Conservation (phyloP, 257 asterid genomes). For the Jasminum sambac region DNA sequence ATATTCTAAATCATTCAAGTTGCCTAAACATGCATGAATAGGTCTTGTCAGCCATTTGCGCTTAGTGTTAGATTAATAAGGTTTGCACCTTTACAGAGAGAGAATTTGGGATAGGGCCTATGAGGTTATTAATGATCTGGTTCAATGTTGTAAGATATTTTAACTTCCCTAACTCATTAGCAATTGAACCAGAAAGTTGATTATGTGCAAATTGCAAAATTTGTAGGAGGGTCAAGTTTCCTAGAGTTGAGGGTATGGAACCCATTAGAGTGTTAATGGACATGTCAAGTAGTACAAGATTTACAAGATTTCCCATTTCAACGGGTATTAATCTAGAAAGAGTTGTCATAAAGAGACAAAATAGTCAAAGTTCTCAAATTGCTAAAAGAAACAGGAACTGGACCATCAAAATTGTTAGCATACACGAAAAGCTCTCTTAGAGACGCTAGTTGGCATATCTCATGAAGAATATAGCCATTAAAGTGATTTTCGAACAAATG, state of each 20-base stretch:
- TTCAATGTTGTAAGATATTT: not conserved
- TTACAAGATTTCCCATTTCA: not conserved
- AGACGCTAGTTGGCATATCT: no score
- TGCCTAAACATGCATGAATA: not conserved
- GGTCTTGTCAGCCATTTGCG: not conserved
- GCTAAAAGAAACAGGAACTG: no score
- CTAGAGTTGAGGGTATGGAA: slow-evolving; percentile 15
- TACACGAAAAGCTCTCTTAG: no score
- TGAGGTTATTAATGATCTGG: not conserved
- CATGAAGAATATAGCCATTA: slow-evolving; percentile 6
- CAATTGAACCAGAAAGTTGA: slow-evolving; percentile 2
- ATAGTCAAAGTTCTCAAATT: not conserved
- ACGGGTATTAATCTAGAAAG: slow-evolving; percentile 14
- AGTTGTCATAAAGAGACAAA: not conserved
- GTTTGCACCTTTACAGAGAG: slow-evolving; percentile 23
- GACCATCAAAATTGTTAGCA: no score
- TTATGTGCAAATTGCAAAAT: not conserved
- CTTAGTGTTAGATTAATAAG: not conserved
- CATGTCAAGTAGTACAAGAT: no score
- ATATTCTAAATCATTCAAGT: not conserved
- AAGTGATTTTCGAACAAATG: not conserved
- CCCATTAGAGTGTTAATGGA: slow-evolving; percentile 13
- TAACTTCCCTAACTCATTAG: slow-evolving; percentile 10
- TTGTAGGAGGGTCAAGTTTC: not conserved
- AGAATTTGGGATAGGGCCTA: slow-evolving; percentile 27